Evolutionary conservation across 148 eudicot genomes (phyloP), one percentile per base, ranked within the genome.

Genomic region (Rhododendron williamsianum): DNA sequence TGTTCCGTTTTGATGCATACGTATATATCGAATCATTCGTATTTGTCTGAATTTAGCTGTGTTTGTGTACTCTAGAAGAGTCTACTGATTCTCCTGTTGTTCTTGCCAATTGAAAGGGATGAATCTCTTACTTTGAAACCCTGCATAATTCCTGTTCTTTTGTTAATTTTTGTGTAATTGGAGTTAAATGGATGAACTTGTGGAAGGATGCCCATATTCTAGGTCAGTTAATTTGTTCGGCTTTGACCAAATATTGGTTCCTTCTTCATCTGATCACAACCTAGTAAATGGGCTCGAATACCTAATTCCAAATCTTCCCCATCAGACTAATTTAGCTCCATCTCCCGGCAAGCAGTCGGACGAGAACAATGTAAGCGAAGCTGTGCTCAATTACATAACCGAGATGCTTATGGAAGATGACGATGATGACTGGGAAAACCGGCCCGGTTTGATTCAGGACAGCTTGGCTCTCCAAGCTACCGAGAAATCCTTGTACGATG

Each of bases 401-500:
- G 90, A 91, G 86, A 93, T 94, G 92, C 91, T 94, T 60, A 85
- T 92, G 89, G 90, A 89, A 82, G 96, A 93, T 71, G 76, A 71
- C 38, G 19, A 30, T 45, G 98, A 93, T 76, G 92, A 90, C 76
- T 86, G 91, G 86, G 91, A 90, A 45, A 82, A 90, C 15, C 83
- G 76, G 84, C 92, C 93, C 45, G 88, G 91, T 18, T 85, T 90
- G 91, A 85, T 85, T 21, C 87, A 87, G 35, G 92, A 92, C 21
- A 90, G 87, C 52, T 82, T 86, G 80, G 96, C 94, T 82, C 89
- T 95, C 35, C 93, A 95, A 86, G 96, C 95, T 6, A 88, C 95
- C 27, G 98, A 93, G 89, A 92, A 93, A 86, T 90, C 94, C 18
- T 85, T 92, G 83, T 92, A 88, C 83, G 95, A 93, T 84, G 93